A percentile compares a stretch with the other conserved stretches of the same genome.
phyloP scores from a whole-genome alignment of 345 rosid species.

The Aethionema arabicum region DNA sequence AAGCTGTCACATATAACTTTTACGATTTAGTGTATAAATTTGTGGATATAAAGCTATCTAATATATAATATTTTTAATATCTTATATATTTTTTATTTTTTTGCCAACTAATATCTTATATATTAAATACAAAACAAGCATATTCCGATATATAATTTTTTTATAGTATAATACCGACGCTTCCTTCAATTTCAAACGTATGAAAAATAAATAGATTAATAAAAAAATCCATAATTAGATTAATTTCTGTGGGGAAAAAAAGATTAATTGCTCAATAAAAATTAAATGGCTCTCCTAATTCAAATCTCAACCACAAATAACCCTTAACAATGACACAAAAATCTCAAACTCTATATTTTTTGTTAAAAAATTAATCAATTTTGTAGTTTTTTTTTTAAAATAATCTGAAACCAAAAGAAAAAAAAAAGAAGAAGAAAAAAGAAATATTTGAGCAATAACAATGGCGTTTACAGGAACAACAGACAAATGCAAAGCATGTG shows the following conservation, averaged over 20 bases:
- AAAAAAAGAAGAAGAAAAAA: constrained; percentile 8
- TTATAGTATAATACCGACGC: too few relatives aligned
- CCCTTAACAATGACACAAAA: constrained; percentile 9
- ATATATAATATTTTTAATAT: too few relatives aligned
- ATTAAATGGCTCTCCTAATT: constrained; percentile 33
- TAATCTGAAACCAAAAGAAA: background rate
- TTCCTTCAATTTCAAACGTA: too few relatives aligned
- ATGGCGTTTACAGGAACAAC: constrained; percentile 87
- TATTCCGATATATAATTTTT: too few relatives aligned
- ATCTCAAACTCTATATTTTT: constrained; percentile 1
- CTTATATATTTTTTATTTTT: too few relatives aligned
- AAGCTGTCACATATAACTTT: too few relatives aligned
- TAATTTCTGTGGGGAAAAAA: too few relatives aligned
- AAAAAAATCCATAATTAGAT: constrained; percentile 21
- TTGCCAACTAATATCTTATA: too few relatives aligned
- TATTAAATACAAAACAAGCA: too few relatives aligned
- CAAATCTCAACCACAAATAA: constrained; percentile 35
- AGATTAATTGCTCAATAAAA: constrained; percentile 5
- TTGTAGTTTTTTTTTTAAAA: too few relatives aligned
- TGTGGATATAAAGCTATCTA: too few relatives aligned
- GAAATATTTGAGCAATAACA: constrained; percentile 1
- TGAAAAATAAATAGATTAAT: background rate
- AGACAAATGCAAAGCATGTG: constrained; percentile 96
- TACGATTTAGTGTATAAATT: too few relatives aligned
- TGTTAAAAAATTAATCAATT: constrained; percentile 8